Evolutionary conservation across 257 asterid species (phyloP).

Genomic region (Datura wrightii): DNA sequence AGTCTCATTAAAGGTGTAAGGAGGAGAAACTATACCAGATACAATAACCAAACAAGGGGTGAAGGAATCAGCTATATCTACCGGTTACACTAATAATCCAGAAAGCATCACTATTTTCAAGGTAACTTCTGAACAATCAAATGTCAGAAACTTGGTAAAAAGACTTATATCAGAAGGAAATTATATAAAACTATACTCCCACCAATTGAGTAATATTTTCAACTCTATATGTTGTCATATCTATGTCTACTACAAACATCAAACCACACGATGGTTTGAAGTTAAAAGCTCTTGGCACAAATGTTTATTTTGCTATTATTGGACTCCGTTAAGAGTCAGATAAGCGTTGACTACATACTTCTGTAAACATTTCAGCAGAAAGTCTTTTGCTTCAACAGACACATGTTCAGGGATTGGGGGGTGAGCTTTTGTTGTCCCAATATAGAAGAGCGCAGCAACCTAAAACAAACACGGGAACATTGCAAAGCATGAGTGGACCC

Average conservation of each 20-base stretch:
- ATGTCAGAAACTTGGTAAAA: background rate
- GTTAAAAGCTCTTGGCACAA: background rate
- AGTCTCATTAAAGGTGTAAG: conserved; percentile 21
- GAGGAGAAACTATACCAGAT: conserved; percentile 31
- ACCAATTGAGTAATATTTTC: background rate
- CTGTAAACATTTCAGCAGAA: conserved; percentile 86
- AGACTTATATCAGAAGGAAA: conserved; percentile 11
- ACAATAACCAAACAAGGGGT: conserved; percentile 34
- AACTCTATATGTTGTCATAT: background rate
- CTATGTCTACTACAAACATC: background rate
- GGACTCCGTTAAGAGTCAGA: background rate
- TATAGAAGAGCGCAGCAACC: conserved; percentile 98
- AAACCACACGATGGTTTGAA: background rate
- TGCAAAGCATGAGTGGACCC: background rate
- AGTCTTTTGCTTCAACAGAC: conserved; percentile 88
- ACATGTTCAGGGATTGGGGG: conserved; percentile 99
- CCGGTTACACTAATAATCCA: conserved; percentile 9
- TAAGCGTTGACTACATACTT: conserved; percentile 55
- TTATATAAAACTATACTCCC: background rate
- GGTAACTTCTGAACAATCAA: conserved; percentile 14
- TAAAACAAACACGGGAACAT: conserved; percentile 37
- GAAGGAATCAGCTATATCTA: background rate
- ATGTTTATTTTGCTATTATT: conserved; percentile 5
- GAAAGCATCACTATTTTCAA: background rate
- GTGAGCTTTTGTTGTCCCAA: conserved; percentile 98